Conservation (phyloP, 805 yeast species). For the Sugiyamaella floridensis region DNA sequence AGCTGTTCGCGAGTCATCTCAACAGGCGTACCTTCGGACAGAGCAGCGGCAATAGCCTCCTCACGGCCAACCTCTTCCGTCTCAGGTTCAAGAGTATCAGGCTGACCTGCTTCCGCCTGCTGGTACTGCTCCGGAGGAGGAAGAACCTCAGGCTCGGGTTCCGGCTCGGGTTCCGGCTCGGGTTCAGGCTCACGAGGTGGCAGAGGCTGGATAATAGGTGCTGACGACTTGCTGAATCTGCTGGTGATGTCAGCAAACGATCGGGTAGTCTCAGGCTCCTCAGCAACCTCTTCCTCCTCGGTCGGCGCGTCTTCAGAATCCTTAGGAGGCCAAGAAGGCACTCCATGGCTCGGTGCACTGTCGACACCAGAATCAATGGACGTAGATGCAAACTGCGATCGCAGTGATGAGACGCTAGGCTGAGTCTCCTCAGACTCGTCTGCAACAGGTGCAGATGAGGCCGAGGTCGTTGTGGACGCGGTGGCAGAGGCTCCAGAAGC, state of each 20-base stretch:
- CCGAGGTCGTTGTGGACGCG: slow-evolving; percentile 16
- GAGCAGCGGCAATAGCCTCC: slow-evolving; percentile 15
- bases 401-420: slow-evolving; percentile 15
- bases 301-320: slow-evolving; percentile 11
- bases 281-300: slow-evolving; percentile 6
- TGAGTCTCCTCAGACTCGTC: slow-evolving; percentile 14
- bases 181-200: slow-evolving; percentile 8
- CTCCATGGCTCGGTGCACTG: neutral
- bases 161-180: slow-evolving; percentile 18
- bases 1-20: slow-evolving; percentile 8
- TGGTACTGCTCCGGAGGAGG: slow-evolving; percentile 10
- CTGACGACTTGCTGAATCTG: slow-evolving; percentile 19
- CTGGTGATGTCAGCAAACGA: slow-evolving; percentile 25
- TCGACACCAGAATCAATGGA: neutral
- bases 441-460: slow-evolving; percentile 26
- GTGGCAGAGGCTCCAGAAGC: slow-evolving; percentile 25
- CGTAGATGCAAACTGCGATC: slow-evolving; percentile 3
- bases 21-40: slow-evolving; percentile 17
- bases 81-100: slow-evolving; percentile 11
- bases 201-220: slow-evolving; percentile 2
- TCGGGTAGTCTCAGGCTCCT: slow-evolving; percentile 14
- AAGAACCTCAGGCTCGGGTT: slow-evolving; percentile 8
- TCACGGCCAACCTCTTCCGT: slow-evolving; percentile 10
- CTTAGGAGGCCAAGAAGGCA: neutral
- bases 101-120: slow-evolving; percentile 21